These are phyloP conservation scores for Viridothelium virens DNA, from an alignment of 495 filamentous ascomycete genomes.

Conservation along the genomic window DNA sequence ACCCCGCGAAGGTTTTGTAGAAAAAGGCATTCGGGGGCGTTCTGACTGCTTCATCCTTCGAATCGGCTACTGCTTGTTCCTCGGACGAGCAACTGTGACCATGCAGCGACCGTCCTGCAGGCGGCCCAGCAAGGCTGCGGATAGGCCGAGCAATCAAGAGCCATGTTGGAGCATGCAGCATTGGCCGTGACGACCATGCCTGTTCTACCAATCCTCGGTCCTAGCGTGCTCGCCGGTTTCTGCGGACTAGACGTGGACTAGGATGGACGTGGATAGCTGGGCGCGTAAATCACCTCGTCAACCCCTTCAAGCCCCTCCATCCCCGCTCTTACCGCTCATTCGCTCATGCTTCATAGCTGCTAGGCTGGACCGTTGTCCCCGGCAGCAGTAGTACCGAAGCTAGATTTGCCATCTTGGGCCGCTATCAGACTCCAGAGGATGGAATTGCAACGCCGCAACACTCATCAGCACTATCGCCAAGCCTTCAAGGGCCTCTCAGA, in stretches of 20 bases:
- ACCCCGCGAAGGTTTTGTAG: slow-evolving; percentile 1
- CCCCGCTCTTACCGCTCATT: neutral
- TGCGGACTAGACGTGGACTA: too few species aligned
- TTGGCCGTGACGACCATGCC: neutral
- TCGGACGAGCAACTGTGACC: slow-evolving; percentile 8
- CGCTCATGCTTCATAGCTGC: neutral
- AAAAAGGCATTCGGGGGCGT: slow-evolving; percentile 8
- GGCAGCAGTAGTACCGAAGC: neutral
- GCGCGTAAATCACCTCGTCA: slow-evolving; percentile 2
- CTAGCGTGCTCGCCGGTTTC: neutral
- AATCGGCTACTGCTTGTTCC: neutral
- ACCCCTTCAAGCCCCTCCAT: neutral
- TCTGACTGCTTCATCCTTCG: slow-evolving; percentile 11
- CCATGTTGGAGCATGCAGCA: slow-evolving; percentile 7
- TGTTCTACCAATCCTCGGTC: neutral
- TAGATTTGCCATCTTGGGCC: neutral
- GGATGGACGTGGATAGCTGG: neutral
- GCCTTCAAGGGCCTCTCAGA: neutral
- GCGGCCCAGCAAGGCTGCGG: slow-evolving; percentile 4
- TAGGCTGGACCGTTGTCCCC: neutral
- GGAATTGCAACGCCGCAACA: neutral
- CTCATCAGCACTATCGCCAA: neutral
- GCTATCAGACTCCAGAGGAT: neutral
- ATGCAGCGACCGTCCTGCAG: slow-evolving; percentile 1
- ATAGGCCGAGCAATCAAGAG: neutral